Base-by-base conservation (phyloP, 2,329 filamentous ascomycete genomes). In the Aureobasidium zeae region DNA sequence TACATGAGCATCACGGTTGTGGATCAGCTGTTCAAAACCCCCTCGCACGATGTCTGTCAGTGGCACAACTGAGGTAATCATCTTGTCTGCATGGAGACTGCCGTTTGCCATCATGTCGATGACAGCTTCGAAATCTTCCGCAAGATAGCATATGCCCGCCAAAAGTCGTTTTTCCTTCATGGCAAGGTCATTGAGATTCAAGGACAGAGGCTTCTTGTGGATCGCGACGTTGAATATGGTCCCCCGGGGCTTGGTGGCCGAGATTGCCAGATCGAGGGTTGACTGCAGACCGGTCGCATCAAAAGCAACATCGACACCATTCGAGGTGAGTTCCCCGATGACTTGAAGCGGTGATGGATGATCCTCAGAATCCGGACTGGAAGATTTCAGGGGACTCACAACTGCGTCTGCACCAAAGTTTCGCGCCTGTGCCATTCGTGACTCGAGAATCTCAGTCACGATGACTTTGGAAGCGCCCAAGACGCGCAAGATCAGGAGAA, bases 401-500 rank as follows among this genome's bases (percentile, higher is more conserved):
- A 45, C 42, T 13, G 19, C 19, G 17, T 45, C 42, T 35, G 42
- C 42, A 6, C 42, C 42, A 20, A 45, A 45, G 11, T 32, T 33
- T 13, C 34, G n/a, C 8, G 42, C 42, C 17, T 45, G 42, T 9
- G n/a, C 11, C 17, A 34, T 36, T 13, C 42, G 12, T 22, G 33
- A 25, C n/a, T 37, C 21, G 2, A 34, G 20, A 1, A 77, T 59
- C 54, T 81, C 77, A 4, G 68, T 69, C 8, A 77, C 69, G 32
- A 80, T 73, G 22, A 81, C 73, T 15, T 67, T 66, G 15, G 64
- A 66, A 0, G 69, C 72, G 0, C 71, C 71, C 12, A 67, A 63
- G 2, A 73, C 70, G 10, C 68, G 64, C 6, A 81, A 62, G 15
- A 73, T 72, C 47, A 77, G 71, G 2, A 81, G 66, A 3, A 79